Base-by-base conservation (phyloP, 768 basidiomycete species). In the Tulasnella sp. region DNA sequence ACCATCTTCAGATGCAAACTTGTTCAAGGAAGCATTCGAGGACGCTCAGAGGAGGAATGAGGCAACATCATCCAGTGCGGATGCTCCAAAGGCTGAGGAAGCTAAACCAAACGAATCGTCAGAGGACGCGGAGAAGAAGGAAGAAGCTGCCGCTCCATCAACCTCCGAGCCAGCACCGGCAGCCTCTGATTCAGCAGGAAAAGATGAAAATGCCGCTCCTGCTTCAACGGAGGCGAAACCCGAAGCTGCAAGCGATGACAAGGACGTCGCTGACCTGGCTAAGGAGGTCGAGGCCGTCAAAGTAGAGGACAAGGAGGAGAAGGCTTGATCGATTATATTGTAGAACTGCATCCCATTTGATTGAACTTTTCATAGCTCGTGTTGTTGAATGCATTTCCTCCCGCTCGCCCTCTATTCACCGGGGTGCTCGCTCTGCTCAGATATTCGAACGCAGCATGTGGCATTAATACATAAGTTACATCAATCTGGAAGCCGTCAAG, bases 1-100 rank as follows among this genome's bases (percentile, higher is more conserved):
- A 58, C 5, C 83, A 37, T 37, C 9, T 37, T 69, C 64, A 94
- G 93, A 96, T 86, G 98, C 98, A 76, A 90, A 86, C 82, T 89
- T 93, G 80, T 99, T 99, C 90, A 98, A 97, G 89, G 86, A 87
- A 54, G 93, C 91, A 77, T 99, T 99, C 86, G 96, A 98, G 87
- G 87, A 90, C 7, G 96, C 93, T 78, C 95, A 94, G 88, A 89
- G 89, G 85, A 89, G 85, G 82, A 97, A 96, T 84, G 86, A 81
- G 37, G 82, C 85, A 37, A 83, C 24, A 82, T 77, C 20, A 80
- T 40, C 40, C 64, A 80, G 60, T 80, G 54, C 64, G 34, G 74
- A 72, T 40, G 84, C 85, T 80, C 84, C 37, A 50, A 81, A 84
- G 77, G 80, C 81, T 44, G 83, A 82, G 16, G 84, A 85, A 74